Conservation (phyloP, 1,284 basidiomycete species). For the Sanghuangporus sanghuang region DNA sequence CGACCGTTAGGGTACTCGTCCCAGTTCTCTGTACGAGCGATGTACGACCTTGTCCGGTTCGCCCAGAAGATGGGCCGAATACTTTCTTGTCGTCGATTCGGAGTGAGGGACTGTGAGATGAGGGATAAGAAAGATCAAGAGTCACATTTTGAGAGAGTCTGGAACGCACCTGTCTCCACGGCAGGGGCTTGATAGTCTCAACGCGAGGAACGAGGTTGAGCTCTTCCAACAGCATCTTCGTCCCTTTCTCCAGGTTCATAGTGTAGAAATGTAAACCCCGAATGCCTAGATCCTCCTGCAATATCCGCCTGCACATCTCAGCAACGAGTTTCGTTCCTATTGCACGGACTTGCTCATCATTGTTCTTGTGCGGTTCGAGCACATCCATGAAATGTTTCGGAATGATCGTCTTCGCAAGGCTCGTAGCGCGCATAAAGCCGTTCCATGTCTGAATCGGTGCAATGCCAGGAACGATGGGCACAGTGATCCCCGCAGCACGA, state of each 20-base stretch:
- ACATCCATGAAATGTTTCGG: constrained; percentile 78
- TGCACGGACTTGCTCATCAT: constrained; percentile 87
- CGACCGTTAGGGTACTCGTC: constrained; percentile 99
- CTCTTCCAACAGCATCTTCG: constrained; percentile 88
- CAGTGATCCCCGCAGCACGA: constrained; percentile 81
- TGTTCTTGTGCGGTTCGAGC: constrained; percentile 86
- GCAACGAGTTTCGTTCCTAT: constrained; percentile 86
- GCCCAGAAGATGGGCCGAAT: constrained; percentile 97
- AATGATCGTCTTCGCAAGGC: constrained; percentile 80
- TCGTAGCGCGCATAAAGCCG: constrained; percentile 90
- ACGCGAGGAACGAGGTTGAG: constrained; percentile 80
- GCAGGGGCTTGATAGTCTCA: constrained; percentile 84
- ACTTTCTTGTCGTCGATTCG: constrained; percentile 79
- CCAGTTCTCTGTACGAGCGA: constrained; percentile 94
- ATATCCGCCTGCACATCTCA: constrained; percentile 81
- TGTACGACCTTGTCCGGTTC: constrained; percentile 86
- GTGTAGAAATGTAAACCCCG: constrained; percentile 95
- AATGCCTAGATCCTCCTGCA: constrained; percentile 76
- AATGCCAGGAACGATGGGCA: constrained; percentile 94
- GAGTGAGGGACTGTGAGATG: constrained; percentile 69
- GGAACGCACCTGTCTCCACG: constrained; percentile 78
- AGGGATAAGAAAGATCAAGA: constrained; percentile 17
- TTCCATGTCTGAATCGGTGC: constrained; percentile 99
- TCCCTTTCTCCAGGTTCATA: constrained; percentile 96
- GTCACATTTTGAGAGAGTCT: not conserved